Percentiles rank a stretch among this genome's conserved stretches.
phyloP scores from a whole-genome alignment of 768 basidiomycete species.

The Cystobasidiopsis lactophilus region DNA sequence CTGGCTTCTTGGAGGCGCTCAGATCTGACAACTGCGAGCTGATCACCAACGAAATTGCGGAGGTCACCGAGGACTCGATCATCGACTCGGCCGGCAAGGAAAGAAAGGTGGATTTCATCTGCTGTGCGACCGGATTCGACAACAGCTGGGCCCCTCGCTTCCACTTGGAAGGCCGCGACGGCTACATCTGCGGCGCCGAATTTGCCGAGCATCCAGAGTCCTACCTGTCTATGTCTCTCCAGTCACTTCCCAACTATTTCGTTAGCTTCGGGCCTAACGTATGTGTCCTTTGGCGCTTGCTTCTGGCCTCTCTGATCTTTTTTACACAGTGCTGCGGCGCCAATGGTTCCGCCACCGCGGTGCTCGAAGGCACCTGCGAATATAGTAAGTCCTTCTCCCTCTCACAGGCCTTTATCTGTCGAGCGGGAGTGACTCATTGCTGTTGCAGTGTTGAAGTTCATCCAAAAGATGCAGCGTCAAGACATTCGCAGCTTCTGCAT shows the following conservation, averaged over 20 bases:
- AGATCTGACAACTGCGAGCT: constrained; percentile 1
- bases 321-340: neutral
- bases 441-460: constrained; percentile 3
- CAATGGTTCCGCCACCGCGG: constrained; percentile 1
- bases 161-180: constrained; percentile 1
- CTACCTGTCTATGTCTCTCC: constrained; percentile 6
- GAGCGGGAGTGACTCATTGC: too few species aligned
- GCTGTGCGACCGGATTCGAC: constrained; percentile 16
- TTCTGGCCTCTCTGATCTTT: too few species aligned
- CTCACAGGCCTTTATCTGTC: too few species aligned
- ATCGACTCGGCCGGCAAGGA: constrained; percentile 6
- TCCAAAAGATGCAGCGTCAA: constrained; percentile 9
- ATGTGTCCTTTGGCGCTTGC: too few species aligned
- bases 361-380: neutral
- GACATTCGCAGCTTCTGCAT: neutral
- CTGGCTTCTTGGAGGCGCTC: constrained; percentile 8
- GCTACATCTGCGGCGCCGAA: constrained; percentile 1
- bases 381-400: too few species aligned
- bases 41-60: constrained; percentile 3
- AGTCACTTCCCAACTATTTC: constrained; percentile 9
- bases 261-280: constrained; percentile 4
- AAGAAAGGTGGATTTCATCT: constrained; percentile 9
- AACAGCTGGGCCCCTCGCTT: constrained; percentile 6
- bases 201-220: constrained; percentile 4
- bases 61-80: constrained; percentile 5